Evolutionary conservation across 495 filamentous ascomycete genomes (phyloP), one percentile per base, ranked within the genome.

Genomic region (Immersiella caudata): DNA sequence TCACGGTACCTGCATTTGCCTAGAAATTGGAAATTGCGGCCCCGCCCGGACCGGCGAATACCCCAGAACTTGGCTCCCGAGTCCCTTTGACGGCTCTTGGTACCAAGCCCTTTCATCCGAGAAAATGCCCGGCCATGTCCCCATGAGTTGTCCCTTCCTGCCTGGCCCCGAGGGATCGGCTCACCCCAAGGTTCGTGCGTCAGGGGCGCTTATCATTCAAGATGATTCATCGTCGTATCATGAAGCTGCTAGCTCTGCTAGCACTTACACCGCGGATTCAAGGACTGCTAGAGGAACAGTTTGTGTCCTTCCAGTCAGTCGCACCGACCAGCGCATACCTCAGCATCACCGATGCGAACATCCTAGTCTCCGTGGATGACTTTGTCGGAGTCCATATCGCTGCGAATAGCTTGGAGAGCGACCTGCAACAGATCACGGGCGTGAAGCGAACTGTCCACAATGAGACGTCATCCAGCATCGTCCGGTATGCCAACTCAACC

Each of bases 351-450:
- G 62, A 74, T 40, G 73, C 75, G 5, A 72, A 78, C 22, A 78
- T 85, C 18, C 61, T 83, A 16, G 66, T 79, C 46, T 74, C 75
- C 58, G 66, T 71, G 2, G 75, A 79, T 59, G 88, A 90, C 71
- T 87, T 79, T 69, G 76, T 79, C 20, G 87, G 85, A 33, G 83
- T 90, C 24, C 80, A 88, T 60, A 81, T 87, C 59, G 88, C 85
- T 14, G 84, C 79, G 1, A 73, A 81, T 40, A 85, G 85, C 66
- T 75, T 91, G 0, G 84, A 85, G 0, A 72, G 73, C 8, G 88
- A 91, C 71, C 84, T 90, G 72, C 81, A 82, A 24, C 78, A 81
- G 21, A 86, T 88, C 33, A 87, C 84, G 14, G 83, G 84, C 0
- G 70, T 75, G 21, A 79, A 81, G 58, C 73, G 85, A 27, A 76